Evolutionary conservation across 176 grass and related monocot genomes (phyloP), one percentile per base, ranked within the genome.

Genomic region (Carex littledalei): DNA sequence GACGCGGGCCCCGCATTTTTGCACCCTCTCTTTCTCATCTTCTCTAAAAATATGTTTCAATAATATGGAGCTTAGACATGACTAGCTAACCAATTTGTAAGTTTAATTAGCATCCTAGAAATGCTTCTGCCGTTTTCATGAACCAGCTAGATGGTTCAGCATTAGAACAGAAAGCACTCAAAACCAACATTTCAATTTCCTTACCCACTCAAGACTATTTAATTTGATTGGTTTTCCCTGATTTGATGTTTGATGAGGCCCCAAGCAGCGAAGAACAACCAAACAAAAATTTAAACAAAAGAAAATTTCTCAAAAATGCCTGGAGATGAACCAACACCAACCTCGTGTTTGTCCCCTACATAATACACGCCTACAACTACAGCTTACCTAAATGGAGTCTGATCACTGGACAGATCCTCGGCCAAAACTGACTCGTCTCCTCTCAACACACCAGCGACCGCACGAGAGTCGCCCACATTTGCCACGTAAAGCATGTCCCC

Each of bases 381-480:
- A 6, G 15, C 60, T 83, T 50, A 83, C 81, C 81, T 83, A 69
- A 95, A 99, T 67, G 96, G 96, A 63, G 96, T 99, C 88, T 99
- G 96, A 86, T 99, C 96, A 75, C 88, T 90, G 1, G 96, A 99
- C 45, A 99, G 72, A 13, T 95, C 96, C 88, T 99, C 96, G 1
- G 90, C 93, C n/a, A 69, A 78, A 58, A 92, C 78, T 26, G 81
- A 68, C 53, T 72, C 55, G 0, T 85, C 88, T 12, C 67, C 96
- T 32, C 87, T 84, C 90, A 88, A 89, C 0, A 95, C 88, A 20
- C 91, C 96, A 1, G 93, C 88, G 0, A 95, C 91, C 18, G 96
- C 96, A 79, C 96, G 89, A 3, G 96, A 99, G 63, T 99, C 96
- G 0, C 96, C 96, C 0, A 99, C 96, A 87, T 99, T 99, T 18